Evolutionary conservation across 345 rosid species (phyloP), one percentile per base, ranked within the genome.

Genomic region (Bruguiera parviflora): DNA sequence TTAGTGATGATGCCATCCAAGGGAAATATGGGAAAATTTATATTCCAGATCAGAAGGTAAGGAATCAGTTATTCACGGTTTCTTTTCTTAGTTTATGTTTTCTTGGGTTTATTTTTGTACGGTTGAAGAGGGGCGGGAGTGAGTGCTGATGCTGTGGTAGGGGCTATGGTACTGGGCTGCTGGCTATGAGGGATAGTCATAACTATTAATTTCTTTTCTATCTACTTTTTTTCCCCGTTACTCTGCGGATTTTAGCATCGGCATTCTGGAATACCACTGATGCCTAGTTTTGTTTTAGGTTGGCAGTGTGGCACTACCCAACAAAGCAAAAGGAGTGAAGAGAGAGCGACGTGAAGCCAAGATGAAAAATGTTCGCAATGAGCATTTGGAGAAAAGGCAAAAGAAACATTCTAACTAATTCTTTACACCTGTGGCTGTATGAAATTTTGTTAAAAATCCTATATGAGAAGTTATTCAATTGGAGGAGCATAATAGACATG

Each of bases 1-100:
- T 95, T 28, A 71, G 80, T 73, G 77, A 84, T 19, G 89, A 90
- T 83, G 73, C 83, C 9, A 70, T 90, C 32, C 71, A 65, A 46
- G 97, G 99, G 63, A 92, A 80, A 78, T 35, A 75, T 4, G 96
- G 96, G 55, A 92, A 79, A 87, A 85, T 95, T 63, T 92, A 88
- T 77, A 73, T 96, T 58, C 99, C 99, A 51, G 96, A 96, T 68
- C 99, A 92, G 86, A 86, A 90, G 92, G 98, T 85, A 78, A 81
- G 74, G 65, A 49, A 20, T 32, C 3, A 65, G 24, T 49, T 49
- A 6, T 46, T 39, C 19, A 32, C 13, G 27, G 53, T 37, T 28
- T 57, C 10, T 6, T 51, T 46, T 63, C 49, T 43, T 43, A 11
- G 13, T 11, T 11, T 5, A 43, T 43, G 49, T 43, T 13, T 8